Conservation (phyloP, 2,329 filamentous ascomycete species). For the Diplodia seriata region DNA sequence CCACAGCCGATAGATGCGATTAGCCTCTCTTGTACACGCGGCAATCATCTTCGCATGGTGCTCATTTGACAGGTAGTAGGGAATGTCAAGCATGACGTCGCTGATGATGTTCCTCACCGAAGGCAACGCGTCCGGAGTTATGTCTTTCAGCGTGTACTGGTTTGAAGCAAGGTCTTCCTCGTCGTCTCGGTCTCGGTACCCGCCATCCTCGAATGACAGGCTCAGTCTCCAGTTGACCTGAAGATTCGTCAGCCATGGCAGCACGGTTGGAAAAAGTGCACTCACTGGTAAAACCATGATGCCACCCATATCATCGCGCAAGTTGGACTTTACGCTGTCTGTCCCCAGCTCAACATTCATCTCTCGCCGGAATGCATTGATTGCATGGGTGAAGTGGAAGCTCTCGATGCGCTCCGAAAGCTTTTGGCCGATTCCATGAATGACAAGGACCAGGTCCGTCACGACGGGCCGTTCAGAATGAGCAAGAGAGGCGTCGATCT, state of each 20-base stretch:
- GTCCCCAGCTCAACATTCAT: constrained; percentile 84
- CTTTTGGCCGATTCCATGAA: constrained; percentile 97
- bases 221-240: constrained; percentile 88
- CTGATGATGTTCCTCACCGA: constrained; percentile 91
- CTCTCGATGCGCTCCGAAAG: constrained; percentile 93
- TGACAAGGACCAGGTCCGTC: constrained; percentile 86
- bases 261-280: not conserved
- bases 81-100: constrained; percentile 98
- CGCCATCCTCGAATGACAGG: constrained; percentile 84
- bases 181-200: constrained; percentile 53
- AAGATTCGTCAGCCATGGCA: constrained; percentile 5
- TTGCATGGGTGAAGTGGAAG: constrained; percentile 95
- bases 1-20: constrained; percentile 95
- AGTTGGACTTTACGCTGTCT: constrained; percentile 73
- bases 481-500: constrained; percentile 65
- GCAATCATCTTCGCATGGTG: constrained; percentile 95
- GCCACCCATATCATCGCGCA: constrained; percentile 80
- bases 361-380: constrained; percentile 85
- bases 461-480: constrained; percentile 72
- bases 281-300: constrained; percentile 84
- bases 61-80: constrained; percentile 89
- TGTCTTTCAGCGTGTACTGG: constrained; percentile 78
- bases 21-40: constrained; percentile 87
- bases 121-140: constrained; percentile 88
- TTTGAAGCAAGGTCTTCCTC: constrained; percentile 65